A percentile compares a stretch with the other conserved stretches of the same genome.
These are phyloP conservation scores for Claviceps africana DNA, from an alignment of 2,329 filamentous ascomycete genomes.

Conservation along the genomic window DNA sequence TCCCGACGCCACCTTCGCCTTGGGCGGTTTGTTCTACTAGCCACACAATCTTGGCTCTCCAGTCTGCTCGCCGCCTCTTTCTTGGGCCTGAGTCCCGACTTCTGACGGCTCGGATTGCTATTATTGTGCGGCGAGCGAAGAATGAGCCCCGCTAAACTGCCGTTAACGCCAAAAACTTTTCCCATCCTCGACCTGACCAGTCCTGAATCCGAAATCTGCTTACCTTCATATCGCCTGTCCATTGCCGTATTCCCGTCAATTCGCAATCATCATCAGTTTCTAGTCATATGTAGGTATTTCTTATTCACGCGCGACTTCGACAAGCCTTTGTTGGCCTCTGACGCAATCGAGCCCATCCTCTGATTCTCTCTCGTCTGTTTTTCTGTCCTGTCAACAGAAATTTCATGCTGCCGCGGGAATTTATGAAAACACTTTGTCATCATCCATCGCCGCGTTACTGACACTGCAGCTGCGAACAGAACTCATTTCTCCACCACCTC, in stretches of 20 bases:
- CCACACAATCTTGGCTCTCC: slow-evolving; percentile 1
- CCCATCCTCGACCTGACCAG: slow-evolving; percentile 9
- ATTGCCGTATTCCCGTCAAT: slow-evolving; percentile 1
- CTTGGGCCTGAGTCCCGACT: neutral
- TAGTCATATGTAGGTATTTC: slow-evolving; percentile 1
- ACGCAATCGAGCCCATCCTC: neutral
- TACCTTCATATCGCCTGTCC: slow-evolving; percentile 4
- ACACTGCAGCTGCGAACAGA: neutral
- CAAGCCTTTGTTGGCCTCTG: neutral
- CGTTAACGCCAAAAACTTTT: slow-evolving; percentile 14
- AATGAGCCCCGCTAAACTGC: slow-evolving; percentile 8
- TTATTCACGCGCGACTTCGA: neutral
- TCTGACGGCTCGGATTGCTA: neutral
- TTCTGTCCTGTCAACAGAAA: neutral
- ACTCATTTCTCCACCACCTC: neutral
- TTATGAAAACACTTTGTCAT: neutral
- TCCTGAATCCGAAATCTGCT: slow-evolving; percentile 1
- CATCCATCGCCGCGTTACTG: neutral
- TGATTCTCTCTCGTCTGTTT: neutral
- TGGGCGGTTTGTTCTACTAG: neutral
- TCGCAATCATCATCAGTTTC: neutral
- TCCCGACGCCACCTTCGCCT: slow-evolving; percentile 2
- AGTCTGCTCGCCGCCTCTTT: slow-evolving; percentile 1
- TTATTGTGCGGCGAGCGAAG: slow-evolving; percentile 3
- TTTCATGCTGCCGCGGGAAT: neutral